Base-by-base conservation (phyloP, 2,329 filamentous ascomycete species). In the Talaromyces atroroseus region DNA sequence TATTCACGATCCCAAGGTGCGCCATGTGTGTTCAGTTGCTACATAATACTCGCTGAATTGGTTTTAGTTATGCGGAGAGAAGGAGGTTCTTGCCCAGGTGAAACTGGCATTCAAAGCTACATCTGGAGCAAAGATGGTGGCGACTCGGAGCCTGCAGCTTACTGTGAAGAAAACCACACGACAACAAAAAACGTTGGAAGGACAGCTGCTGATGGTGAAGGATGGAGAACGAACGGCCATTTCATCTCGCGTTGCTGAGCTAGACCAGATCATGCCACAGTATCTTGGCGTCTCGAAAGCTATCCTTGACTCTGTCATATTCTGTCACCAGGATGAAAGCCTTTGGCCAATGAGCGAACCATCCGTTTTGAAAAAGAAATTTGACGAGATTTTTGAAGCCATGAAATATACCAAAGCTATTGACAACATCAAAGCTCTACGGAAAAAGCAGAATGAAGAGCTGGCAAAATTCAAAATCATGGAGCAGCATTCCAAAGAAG, bases 251-350 rank as follows among this genome's bases (percentile, higher is more conserved):
- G 85, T 90, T 18, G 85, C 85, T 10, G 89, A 96, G 63, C 80
- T 97, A 34, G 89, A 96, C 70, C 81, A 86, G 62, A 82, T 92
- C 63, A 87, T 99, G 70, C 91, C 92, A 0, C 83, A 89, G 63
- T 88, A 90, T 62, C 81, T 99, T 0, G 94, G 94, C 38, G 94
- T 96, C 3, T 94, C 91, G 1, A 86, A 87, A 55, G 92, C 94
- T 12, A 86, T 99, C 55, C 81, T 99, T 24, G 92, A 97, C 63
- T 88, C 88, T 58, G 94, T 99, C 69, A 96, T 99, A 63, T 99
- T 99, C 74, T 99, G 94, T 70, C 94, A 99, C 68, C 94, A 99
- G 69, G 94, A 99, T 69, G 94, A 99, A 63, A 96, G 92, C 24
- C 75, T 97, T 26, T 99, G 94, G 94, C 94, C 94, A 0, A 86